Conservation (phyloP, 2,329 filamentous ascomycete species). For the Calonectria multiphialidica region DNA sequence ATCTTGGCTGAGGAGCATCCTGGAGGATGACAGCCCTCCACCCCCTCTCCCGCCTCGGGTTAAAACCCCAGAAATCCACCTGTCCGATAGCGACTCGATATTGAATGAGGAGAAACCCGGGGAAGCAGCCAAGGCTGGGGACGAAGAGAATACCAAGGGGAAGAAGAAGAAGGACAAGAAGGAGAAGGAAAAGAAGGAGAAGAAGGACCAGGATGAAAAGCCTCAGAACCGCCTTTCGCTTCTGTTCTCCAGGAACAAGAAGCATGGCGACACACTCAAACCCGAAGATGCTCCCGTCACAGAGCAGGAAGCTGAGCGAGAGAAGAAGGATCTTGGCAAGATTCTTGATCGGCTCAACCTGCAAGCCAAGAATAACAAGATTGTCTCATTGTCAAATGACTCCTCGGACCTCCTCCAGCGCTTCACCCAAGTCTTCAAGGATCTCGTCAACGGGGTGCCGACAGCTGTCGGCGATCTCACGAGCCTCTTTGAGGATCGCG, state of each 20-base stretch:
- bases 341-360: slow-evolving; percentile 89
- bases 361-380: slow-evolving; percentile 85
- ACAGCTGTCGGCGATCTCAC: slow-evolving; percentile 93
- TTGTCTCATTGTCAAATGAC: slow-evolving; percentile 86
- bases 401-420: slow-evolving; percentile 83
- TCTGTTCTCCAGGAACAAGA: slow-evolving; percentile 53
- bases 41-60: slow-evolving; percentile 68
- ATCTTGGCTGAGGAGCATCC: slow-evolving; percentile 67
- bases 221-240: slow-evolving; percentile 51
- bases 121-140: slow-evolving; percentile 44
- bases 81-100: slow-evolving; percentile 36
- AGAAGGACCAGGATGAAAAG: slow-evolving; percentile 47
- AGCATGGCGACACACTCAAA: slow-evolving; percentile 52
- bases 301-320: slow-evolving; percentile 57
- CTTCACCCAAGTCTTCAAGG: slow-evolving; percentile 92
- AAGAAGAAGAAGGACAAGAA: slow-evolving; percentile 35
- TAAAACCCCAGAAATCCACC: slow-evolving; percentile 62
- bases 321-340: slow-evolving; percentile 79
- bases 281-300: slow-evolving; percentile 55
- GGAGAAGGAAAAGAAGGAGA: slow-evolving; percentile 46
- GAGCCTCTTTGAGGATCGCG: slow-evolving; percentile 69
- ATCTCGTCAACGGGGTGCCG: slow-evolving; percentile 91
- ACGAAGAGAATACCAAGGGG: slow-evolving; percentile 45
- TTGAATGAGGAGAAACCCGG: not conserved
- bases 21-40: slow-evolving; percentile 57